A percentile compares a stretch with the other conserved stretches of the same genome.
Evolutionary conservation across 352 stramenopile species (phyloP).

Genomic region (Phytophthora pistaciae): DNA sequence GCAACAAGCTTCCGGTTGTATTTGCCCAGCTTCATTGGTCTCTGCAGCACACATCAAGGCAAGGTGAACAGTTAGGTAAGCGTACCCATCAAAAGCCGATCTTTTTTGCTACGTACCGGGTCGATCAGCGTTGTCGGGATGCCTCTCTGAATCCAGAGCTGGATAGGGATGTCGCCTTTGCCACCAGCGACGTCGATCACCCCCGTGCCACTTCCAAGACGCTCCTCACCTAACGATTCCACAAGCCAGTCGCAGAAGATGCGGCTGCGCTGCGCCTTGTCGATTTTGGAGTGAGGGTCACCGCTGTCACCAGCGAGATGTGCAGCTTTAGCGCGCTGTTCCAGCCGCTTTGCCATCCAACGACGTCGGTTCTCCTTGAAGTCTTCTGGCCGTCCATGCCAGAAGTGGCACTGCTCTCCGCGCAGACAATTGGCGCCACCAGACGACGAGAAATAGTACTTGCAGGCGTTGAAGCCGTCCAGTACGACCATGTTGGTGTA

Average conservation of each 20-base stretch:
- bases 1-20: constrained; percentile 74
- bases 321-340: constrained; percentile 63
- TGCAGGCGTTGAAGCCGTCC: constrained; percentile 84
- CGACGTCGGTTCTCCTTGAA: constrained; percentile 72
- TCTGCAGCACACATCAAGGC: constrained; percentile 40
- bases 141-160: constrained; percentile 81
- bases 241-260: constrained; percentile 90
- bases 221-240: constrained; percentile 52
- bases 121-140: constrained; percentile 89
- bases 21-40: constrained; percentile 83
- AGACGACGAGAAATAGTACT: constrained; percentile 87
- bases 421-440: constrained; percentile 67
- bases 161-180: constrained; percentile 88
- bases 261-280: constrained; percentile 78
- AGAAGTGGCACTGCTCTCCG: constrained; percentile 83
- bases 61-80: not conserved
- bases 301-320: constrained; percentile 69
- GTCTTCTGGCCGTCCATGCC: constrained; percentile 69
- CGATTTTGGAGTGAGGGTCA: constrained; percentile 72
- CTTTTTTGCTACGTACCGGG: constrained; percentile 52
- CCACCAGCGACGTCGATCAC: constrained; percentile 91
- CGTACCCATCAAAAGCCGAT: not conserved
- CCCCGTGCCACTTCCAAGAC: constrained; percentile 58
- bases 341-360: constrained; percentile 74
- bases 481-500: constrained; percentile 89